Base-by-base conservation (phyloP, 306 rosid species). In the Elaeagnus macrophylla region DNA sequence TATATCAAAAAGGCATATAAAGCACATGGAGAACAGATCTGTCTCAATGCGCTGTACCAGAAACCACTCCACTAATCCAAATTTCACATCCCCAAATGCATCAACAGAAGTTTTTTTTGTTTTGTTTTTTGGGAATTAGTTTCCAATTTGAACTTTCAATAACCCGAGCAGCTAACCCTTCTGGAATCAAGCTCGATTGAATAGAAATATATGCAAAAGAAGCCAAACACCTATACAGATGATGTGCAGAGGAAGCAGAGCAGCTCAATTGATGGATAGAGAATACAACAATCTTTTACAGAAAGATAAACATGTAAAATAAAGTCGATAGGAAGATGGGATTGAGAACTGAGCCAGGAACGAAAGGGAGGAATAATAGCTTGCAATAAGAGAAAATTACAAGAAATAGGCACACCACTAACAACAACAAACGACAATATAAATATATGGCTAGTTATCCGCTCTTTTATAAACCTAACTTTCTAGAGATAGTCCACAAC, bases 391-490 rank as follows among this genome's bases (percentile, higher is more conserved):
- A 39, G 45, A 63, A 58, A 36, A 25, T 17, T 61, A 52, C 72
- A 65, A 60, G 57, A 59, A 75, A 56, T 65, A 42, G 60, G 56
- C 65, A 52, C 72, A 52, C 72, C 60, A 69, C 72, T 66, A 68
- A 46, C 71, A 25, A 18, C 19, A 54, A 16, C 54, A 12, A 44
- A 51, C n/a, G n/a, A n/a, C n/a, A 58, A 12, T 11, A 10, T 39
- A 39, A 39, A 59, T 49, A 67, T 51, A 59, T 39, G 57, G 68
- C 77, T 56, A 49, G 65, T 56, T 11, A 68, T 67, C 59, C 67
- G 70, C 70, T 57, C 77, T 42, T 10, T 36, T 3, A 13, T 58
- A 49, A 37, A n/a, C 73, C 67, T 49, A 67, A 57, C 48, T 38
- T 25, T 65, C 44, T 19, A 12, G 60, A 51, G 37, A 39, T 57